Percentiles rank a stretch among this genome's conserved stretches.
Conservation (phyloP, 345 rosid genomes). For the Heritiera fomes region DNA sequence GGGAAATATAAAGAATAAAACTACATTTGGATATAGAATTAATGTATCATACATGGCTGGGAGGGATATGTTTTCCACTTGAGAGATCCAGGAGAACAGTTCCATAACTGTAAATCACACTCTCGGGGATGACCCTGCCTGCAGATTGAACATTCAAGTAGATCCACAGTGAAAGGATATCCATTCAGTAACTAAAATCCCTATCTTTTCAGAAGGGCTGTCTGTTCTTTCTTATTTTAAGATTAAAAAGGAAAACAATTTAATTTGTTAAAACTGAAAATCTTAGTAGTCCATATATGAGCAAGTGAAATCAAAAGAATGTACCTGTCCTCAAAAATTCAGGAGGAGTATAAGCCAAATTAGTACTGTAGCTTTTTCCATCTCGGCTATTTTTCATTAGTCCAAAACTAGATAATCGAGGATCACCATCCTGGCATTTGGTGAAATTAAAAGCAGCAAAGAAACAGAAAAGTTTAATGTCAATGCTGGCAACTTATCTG, state of each 20-base stretch:
- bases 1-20: not conserved
- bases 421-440: conserved; percentile 71
- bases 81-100: conserved; percentile 71
- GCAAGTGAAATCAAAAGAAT: not conserved
- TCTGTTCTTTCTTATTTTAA: not conserved
- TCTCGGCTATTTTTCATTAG: conserved; percentile 92
- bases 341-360: conserved; percentile 91
- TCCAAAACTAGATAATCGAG: conserved; percentile 85
- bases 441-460: conserved; percentile 16
- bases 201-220: not conserved
- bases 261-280: not conserved
- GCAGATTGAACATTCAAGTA: conserved; percentile 25
- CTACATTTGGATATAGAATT: not conserved
- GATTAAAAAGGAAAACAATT: not conserved
- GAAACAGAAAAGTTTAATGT: not conserved
- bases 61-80: conserved; percentile 80
- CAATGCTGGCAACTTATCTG: not conserved
- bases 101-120: conserved; percentile 77
- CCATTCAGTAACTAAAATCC: not conserved
- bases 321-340: conserved; percentile 88
- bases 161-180: not conserved
- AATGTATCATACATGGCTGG: conserved; percentile 36
- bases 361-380: conserved; percentile 89
- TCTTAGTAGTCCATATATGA: not conserved
- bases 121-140: conserved; percentile 76